A percentile compares a stretch with the other conserved stretches of the same genome.
These are phyloP conservation scores for Zopfochytrium polystomum DNA, from an alignment of 371 early-diverging fungal species.

Conservation along the genomic window DNA sequence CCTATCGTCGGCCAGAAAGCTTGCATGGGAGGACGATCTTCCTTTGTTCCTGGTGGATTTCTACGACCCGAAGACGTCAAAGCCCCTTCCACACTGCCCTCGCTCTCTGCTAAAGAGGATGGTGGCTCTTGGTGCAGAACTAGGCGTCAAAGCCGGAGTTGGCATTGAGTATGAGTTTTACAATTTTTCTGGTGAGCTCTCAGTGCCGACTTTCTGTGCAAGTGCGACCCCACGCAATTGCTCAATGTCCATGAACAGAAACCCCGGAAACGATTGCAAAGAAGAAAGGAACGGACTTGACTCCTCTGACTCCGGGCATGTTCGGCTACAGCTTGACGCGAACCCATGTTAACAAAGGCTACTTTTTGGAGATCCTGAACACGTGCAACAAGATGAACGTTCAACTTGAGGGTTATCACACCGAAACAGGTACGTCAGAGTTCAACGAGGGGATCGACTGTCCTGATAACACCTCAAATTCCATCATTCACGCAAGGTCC, in stretches of 20 bases:
- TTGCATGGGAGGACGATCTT: slow-evolving; percentile 75
- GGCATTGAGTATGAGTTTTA: slow-evolving; percentile 83
- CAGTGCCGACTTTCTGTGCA: background rate
- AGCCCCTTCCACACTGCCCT: slow-evolving; percentile 66
- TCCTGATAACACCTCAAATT: background rate
- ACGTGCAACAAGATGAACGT: slow-evolving; percentile 60
- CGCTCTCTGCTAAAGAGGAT: slow-evolving; percentile 60
- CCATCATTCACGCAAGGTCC: slow-evolving; percentile 60
- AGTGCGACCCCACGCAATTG: background rate
- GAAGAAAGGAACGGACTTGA: slow-evolving; percentile 56
- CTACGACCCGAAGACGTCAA: slow-evolving; percentile 50
- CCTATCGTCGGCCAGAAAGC: slow-evolving; percentile 60
- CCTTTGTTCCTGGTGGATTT: slow-evolving; percentile 74
- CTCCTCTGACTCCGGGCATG: slow-evolving; percentile 72
- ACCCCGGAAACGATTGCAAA: slow-evolving; percentile 58
- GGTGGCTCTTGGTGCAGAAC: slow-evolving; percentile 37
- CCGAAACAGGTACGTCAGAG: slow-evolving; percentile 81
- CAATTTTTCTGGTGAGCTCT: slow-evolving; percentile 70
- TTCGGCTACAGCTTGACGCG: slow-evolving; percentile 80
- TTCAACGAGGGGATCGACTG: too few relatives aligned
- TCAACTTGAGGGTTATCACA: slow-evolving; percentile 75
- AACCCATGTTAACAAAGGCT: slow-evolving; percentile 65
- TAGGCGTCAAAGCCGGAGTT: slow-evolving; percentile 58
- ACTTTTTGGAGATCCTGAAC: slow-evolving; percentile 70
- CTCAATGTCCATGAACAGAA: slow-evolving; percentile 46